Base-by-base conservation (phyloP, 1,139 yeast species). In the Hyphopichia wangnamkhiaoensis region DNA sequence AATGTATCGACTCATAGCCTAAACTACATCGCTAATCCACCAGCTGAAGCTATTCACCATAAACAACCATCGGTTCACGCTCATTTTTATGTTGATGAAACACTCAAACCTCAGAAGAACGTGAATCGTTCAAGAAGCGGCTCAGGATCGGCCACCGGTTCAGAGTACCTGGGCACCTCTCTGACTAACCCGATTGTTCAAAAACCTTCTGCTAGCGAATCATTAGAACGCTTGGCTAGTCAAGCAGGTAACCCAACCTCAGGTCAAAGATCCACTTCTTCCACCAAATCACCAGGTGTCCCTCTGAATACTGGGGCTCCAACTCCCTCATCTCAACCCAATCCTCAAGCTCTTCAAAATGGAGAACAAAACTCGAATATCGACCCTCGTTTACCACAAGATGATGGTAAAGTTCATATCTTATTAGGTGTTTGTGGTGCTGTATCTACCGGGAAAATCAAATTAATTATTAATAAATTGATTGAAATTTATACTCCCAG, bases 371-470 rank as follows among this genome's bases (percentile, higher is more conserved):
- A 71, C 23, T 67, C 79, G 29, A 82, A 81, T 47, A 69, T 81
- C 37, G 95, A 87, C 54, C 90, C 95, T 2, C 71, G 95, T 33
- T 68, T 90, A 49, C 95, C 95, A 1, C 89, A 85, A 56, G 91
- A 90, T 59, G 98, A 91, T 60, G 96, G 95, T 6, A 90, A 87
- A 57, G 65, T 87, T 42, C 98, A 91, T 63, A 80, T 91, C 16
- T 69, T 91, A 42, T 71, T 91, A 42, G 97, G 96, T 2, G 95
- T 90, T 1, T 89, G 96, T 50, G 98, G 97, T 2, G 89, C 96
- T 0, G 71, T 87, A 37, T 84, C 95, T 4, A 84, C 90, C 4
- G 74, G 78, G 43, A 88, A 90, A 61, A 79, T 90, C 37, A 82
- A 86, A 49, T 68, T 78, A 35, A 88, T 90, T 46, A 84, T 89